Conservation (phyloP, 805 yeast genomes). For the Kodamaea hsintzibuensis region DNA sequence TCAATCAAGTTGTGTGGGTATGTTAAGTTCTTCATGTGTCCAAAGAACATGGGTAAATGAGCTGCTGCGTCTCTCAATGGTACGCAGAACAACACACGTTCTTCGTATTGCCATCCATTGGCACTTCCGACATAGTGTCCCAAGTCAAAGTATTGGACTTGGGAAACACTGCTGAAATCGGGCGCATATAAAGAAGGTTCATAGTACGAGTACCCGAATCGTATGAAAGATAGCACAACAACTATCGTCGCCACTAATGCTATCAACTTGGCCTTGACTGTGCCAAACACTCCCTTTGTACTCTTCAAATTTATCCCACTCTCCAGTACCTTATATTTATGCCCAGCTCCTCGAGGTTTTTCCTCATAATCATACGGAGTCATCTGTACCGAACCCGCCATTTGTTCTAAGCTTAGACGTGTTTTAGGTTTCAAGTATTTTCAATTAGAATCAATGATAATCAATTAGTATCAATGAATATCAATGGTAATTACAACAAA, state of each 20-base stretch:
- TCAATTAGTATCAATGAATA: neutral
- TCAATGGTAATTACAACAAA: neutral
- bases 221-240: conserved; percentile 7
- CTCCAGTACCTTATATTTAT: neutral
- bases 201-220: neutral
- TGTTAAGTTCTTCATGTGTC: conserved; percentile 74
- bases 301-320: neutral
- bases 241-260: conserved; percentile 3
- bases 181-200: conserved; percentile 29
- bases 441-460: neutral
- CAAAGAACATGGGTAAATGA: conserved; percentile 86
- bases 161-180: conserved; percentile 26
- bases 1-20: conserved; percentile 89
- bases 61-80: conserved; percentile 91
- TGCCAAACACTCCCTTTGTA: neutral
- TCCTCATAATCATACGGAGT: conserved; percentile 25
- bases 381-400: conserved; percentile 19
- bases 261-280: conserved; percentile 7
- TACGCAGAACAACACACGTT: conserved; percentile 80
- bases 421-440: neutral
- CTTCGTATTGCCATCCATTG: conserved; percentile 78
- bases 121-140: conserved; percentile 61
- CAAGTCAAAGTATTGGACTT: conserved; percentile 73
- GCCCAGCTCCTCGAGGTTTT: conserved; percentile 2
- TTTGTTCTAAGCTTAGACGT: neutral